Evolutionary conservation across 805 yeast species (phyloP).

Genomic region (Clavispora carvajalis): DNA sequence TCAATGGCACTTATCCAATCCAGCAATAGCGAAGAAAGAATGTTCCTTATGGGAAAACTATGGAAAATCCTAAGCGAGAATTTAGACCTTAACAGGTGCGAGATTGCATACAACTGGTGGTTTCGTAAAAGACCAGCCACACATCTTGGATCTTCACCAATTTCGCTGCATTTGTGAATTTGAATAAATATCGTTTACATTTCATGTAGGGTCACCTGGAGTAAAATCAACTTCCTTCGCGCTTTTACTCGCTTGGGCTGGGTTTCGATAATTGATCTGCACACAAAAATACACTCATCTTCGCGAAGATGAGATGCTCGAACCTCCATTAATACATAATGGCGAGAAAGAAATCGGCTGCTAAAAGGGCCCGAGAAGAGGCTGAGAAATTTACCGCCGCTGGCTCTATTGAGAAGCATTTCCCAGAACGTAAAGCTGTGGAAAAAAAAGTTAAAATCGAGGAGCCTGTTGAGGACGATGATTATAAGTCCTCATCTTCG

Average conservation of each 20-base stretch:
- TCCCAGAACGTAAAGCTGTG: conserved; percentile 9
- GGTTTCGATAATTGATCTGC: background rate
- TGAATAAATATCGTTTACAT: no score
- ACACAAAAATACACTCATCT: background rate
- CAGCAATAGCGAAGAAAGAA: conserved; percentile 33
- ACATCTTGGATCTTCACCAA: no score
- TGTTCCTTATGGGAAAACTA: conserved; percentile 33
- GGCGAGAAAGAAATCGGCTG: conserved; percentile 87
- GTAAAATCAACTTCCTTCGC: no score
- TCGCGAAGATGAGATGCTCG: conserved; percentile 11
- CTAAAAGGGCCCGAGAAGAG: conserved; percentile 60
- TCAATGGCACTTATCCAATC: conserved; percentile 31
- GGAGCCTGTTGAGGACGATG: conserved; percentile 11
- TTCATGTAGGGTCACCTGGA: no score
- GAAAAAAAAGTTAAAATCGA: conserved; percentile 22
- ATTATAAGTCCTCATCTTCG: conserved; percentile 18
- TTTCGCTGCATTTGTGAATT: no score
- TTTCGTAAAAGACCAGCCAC: conserved; percentile 26
- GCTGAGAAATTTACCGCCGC: conserved; percentile 19
- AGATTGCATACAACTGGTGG: conserved; percentile 60
- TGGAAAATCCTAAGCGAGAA: conserved; percentile 58
- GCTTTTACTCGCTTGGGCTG: no score
- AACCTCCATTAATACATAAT: conserved; percentile 24
- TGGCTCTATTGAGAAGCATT: conserved; percentile 8
- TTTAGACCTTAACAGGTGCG: conserved; percentile 51